Percentiles rank a stretch among this genome's conserved stretches.
Evolutionary conservation across 768 basidiomycete genomes (phyloP).

Genomic region (Tephrocybe sp.): DNA sequence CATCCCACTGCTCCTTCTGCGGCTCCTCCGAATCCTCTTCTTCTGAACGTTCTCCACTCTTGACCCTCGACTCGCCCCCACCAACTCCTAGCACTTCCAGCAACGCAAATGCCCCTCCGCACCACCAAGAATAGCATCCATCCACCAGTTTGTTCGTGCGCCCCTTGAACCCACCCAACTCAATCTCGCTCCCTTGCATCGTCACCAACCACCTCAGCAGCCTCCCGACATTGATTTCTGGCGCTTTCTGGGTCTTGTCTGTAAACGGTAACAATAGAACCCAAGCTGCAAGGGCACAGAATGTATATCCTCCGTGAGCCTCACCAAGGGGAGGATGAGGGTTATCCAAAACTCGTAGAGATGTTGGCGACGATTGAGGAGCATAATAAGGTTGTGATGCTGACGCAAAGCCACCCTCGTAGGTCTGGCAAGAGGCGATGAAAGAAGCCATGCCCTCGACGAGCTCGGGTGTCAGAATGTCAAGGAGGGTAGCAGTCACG

Average conservation of each 20-base stretch:
- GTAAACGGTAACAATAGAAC: conserved; percentile 67
- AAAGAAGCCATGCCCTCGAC: conserved; percentile 73
- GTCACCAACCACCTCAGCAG: conserved; percentile 79
- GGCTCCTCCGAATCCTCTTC: conserved; percentile 21
- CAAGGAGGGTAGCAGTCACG: conserved; percentile 75
- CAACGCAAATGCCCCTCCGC: conserved; percentile 82
- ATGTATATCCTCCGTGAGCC: conserved; percentile 97
- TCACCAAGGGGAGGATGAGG: conserved; percentile 85
- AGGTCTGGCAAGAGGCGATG: conserved; percentile 90
- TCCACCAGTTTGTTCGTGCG: conserved; percentile 98
- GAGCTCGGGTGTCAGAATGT: conserved; percentile 88
- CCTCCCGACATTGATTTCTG: conserved; percentile 52
- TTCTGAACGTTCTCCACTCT: conserved; percentile 30
- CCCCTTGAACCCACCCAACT: conserved; percentile 91
- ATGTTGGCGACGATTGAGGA: conserved; percentile 19
- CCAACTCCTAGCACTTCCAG: conserved; percentile 58
- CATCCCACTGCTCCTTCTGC: conserved; percentile 56
- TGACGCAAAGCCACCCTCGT: conserved; percentile 93
- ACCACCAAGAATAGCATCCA: conserved; percentile 99
- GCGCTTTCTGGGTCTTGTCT: conserved; percentile 21
- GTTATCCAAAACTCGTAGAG: conserved; percentile 9
- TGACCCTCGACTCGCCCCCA: too few species aligned
- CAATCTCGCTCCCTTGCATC: conserved; percentile 81
- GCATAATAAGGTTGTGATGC: conserved; percentile 69
- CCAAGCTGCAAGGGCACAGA: conserved; percentile 87